phyloP scores from a whole-genome alignment of 495 filamentous ascomycete species.

The Neurospora sp. region DNA sequence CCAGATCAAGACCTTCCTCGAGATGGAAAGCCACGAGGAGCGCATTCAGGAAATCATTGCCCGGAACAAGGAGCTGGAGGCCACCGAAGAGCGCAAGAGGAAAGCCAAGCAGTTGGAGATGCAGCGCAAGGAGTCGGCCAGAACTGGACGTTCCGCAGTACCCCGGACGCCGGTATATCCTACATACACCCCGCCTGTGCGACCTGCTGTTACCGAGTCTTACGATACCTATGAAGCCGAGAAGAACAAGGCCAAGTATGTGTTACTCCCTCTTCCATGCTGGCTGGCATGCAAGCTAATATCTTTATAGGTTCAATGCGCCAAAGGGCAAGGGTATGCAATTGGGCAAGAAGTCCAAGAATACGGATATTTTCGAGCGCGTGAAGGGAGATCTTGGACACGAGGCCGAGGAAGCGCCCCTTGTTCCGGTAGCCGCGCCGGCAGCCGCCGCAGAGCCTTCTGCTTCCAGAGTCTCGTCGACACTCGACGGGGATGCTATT shows the following conservation, averaged over 20 bases:
- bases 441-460: slow-evolving; percentile 43
- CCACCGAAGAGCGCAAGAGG: slow-evolving; percentile 91
- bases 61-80: slow-evolving; percentile 97
- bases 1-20: slow-evolving; percentile 96
- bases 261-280: background rate
- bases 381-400: slow-evolving; percentile 82
- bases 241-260: slow-evolving; percentile 85
- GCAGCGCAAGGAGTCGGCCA: slow-evolving; percentile 84
- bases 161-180: slow-evolving; percentile 74
- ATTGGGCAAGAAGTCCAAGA: slow-evolving; percentile 94
- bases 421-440: slow-evolving; percentile 58
- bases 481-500: slow-evolving; percentile 66
- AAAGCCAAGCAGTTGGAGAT: slow-evolving; percentile 97
- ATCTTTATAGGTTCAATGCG: slow-evolving; percentile 37
- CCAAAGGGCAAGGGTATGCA: slow-evolving; percentile 96
- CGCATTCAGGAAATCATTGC: slow-evolving; percentile 97
- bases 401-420: slow-evolving; percentile 63
- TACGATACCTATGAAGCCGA: slow-evolving; percentile 92
- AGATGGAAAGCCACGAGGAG: slow-evolving; percentile 99
- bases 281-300: slow-evolving; percentile 10
- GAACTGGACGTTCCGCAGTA: slow-evolving; percentile 41
- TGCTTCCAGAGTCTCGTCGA: slow-evolving; percentile 50
- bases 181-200: slow-evolving; percentile 74
- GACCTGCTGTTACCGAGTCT: slow-evolving; percentile 62
- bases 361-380: slow-evolving; percentile 89